phyloP scores from a whole-genome alignment of 345 rosid genomes.

The Hirschfeldia incana region DNA sequence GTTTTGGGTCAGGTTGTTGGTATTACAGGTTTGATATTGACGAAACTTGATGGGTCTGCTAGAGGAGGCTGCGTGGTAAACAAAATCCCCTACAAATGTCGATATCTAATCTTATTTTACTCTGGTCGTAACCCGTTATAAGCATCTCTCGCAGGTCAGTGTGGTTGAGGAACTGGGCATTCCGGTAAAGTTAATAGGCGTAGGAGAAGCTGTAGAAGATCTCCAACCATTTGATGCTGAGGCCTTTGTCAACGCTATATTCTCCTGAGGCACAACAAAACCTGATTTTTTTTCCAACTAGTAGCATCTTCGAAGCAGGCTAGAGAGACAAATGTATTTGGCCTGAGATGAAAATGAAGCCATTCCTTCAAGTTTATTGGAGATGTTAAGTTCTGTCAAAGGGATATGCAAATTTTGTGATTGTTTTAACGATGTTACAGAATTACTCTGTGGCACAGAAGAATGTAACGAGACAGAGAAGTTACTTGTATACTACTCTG shows the following conservation, averaged over 20 bases:
- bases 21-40: conserved; percentile 85
- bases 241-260: conserved; percentile 81
- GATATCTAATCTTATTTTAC: background rate
- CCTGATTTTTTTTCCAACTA: background rate
- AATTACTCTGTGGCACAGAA: background rate
- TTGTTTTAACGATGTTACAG: background rate
- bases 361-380: conserved; percentile 17
- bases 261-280: conserved; percentile 54
- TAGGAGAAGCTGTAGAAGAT: conserved; percentile 91
- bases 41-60: conserved; percentile 95
- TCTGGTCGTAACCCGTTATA: background rate
- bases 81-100: background rate
- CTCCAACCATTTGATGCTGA: conserved; percentile 94
- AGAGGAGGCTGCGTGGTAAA: conserved; percentile 97
- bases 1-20: conserved; percentile 69
- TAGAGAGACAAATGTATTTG: background rate
- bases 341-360: background rate
- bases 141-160: too few species aligned
- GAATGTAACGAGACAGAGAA: background rate
- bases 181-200: conserved; percentile 94
- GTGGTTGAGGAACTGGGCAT: conserved; percentile 76
- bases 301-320: background rate
- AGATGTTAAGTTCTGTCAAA: too few species aligned
- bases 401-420: conserved; percentile 1
- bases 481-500: background rate